Base-by-base conservation (phyloP, 176 grass and related monocot genomes). In the Eragrostis nindensis region DNA sequence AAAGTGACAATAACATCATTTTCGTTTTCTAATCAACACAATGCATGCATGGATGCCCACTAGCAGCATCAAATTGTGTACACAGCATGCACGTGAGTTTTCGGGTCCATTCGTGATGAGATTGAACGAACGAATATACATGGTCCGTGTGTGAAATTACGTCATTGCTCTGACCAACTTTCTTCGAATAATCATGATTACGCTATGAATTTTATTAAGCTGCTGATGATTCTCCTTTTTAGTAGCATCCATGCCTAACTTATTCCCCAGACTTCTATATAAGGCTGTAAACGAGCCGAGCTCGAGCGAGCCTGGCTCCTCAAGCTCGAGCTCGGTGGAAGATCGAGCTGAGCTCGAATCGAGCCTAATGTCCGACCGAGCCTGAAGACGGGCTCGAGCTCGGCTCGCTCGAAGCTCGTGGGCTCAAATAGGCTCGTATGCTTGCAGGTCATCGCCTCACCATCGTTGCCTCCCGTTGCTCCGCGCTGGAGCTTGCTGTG, bases 1-100 rank as follows among this genome's bases (percentile, higher is more conserved):
- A 79, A 83, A 78, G 46, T 19, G 73, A 55, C 30, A 57, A 62
- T 36, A 27, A 18, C 81, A 43, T 84, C 87, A 54, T 75, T 81
- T 75, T 75, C 70, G 76, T 88, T 80, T 75, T 84, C 75, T 63
- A 80, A n/a, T n/a, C n/a, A n/a, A n/a, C 84, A 84, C 52, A 84
- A 80, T n/a, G n/a, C n/a, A n/a, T 80, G 67, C 80, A 18, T 70
- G 46, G 18, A 63, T 55, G 87, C 45, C 76, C 70, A 11, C 40
- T 75, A 63, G 70, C 76, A 44, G 66, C 79, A 54, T 48, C 76
- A 79, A 41, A n/a, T n/a, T n/a, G n/a, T n/a, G n/a, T n/a, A n/a
- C n/a, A 66, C 71, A 73, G 6, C 25, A 24, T 77, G 17, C 11
- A 8, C 17, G 5, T 59, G 16, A 11, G n/a, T 66, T 21, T 66